Evolutionary conservation across 805 yeast genomes (phyloP).

Genomic region (Metschnikowia similis): DNA sequence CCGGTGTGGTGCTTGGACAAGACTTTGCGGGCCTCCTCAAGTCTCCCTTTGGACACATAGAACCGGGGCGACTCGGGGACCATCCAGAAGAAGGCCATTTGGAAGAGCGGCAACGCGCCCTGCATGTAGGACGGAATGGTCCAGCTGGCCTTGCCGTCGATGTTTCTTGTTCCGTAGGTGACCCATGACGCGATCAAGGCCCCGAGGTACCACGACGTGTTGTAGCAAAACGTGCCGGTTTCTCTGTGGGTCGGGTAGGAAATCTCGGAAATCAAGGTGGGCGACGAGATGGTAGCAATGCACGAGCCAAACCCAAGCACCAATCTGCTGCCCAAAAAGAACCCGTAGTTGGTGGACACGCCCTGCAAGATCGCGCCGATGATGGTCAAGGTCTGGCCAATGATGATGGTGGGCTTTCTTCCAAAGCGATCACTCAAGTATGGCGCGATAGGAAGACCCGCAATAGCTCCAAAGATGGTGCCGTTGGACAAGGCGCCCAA

Average conservation of each 20-base stretch:
- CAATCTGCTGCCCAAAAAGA: conserved; percentile 44
- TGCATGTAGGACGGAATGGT: conserved; percentile 53
- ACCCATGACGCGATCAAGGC: conserved; percentile 51
- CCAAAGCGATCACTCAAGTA: conserved; percentile 35
- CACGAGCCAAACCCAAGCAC: conserved; percentile 46
- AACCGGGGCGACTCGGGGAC: conserved; percentile 52
- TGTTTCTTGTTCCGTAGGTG: conserved; percentile 41
- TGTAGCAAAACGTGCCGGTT: conserved; percentile 36
- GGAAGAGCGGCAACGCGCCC: conserved; percentile 44
- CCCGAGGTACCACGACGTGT: conserved; percentile 51
- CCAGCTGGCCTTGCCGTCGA: conserved; percentile 39
- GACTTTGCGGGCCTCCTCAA: conserved; percentile 40
- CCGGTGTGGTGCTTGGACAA: conserved; percentile 41
- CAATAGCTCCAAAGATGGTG: conserved; percentile 34
- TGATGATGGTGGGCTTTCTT: conserved; percentile 31
- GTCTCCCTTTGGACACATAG: conserved; percentile 36
- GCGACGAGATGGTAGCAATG: conserved; percentile 41
- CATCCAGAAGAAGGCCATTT: conserved; percentile 18
- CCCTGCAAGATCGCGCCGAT: conserved; percentile 39
- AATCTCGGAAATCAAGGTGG: conserved; percentile 47
- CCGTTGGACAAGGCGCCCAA: conserved; percentile 23
- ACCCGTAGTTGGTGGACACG: conserved; percentile 26
- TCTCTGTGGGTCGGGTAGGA: conserved; percentile 42
- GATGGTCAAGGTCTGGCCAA: conserved; percentile 24
- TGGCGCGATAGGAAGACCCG: conserved; percentile 19